These are phyloP conservation scores for Sanghuangporus sanghuang DNA, from an alignment of 1,284 basidiomycete species.

Conservation along the genomic window DNA sequence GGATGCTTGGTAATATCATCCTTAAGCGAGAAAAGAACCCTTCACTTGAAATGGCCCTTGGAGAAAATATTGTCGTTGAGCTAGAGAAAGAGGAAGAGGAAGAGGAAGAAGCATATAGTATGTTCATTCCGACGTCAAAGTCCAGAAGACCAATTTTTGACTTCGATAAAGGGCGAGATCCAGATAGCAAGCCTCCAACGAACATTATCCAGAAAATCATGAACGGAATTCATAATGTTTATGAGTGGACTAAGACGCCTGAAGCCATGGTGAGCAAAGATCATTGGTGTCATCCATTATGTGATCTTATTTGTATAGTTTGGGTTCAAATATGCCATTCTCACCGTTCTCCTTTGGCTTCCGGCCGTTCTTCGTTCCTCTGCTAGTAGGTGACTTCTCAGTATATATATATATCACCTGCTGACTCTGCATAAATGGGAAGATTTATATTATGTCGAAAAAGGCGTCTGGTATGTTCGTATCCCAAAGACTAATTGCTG, in stretches of 20 bases:
- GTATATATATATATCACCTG: not conserved
- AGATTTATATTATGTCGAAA: conserved; percentile 42
- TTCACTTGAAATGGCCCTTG: conserved; percentile 18
- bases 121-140: conserved; percentile 19
- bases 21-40: conserved; percentile 24
- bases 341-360: conserved; percentile 53
- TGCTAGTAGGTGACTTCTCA: conserved; percentile 34
- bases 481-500: not conserved
- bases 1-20: conserved; percentile 36
- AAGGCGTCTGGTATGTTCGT: conserved; percentile 36
- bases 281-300: not conserved
- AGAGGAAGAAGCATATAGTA: conserved; percentile 29
- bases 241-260: conserved; percentile 38
- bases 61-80: conserved; percentile 3
- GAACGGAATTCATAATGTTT: conserved; percentile 31
- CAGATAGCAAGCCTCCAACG: conserved; percentile 42
- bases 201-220: conserved; percentile 37
- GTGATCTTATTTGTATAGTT: conserved; percentile 32
- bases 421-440: not conserved
- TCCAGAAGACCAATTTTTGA: not conserved
- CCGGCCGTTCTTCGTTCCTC: conserved; percentile 41
- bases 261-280: conserved; percentile 36
- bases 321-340: conserved; percentile 49
- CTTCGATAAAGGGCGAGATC: conserved; percentile 34
- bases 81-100: conserved; percentile 16